Conservation (phyloP, 495 filamentous ascomycete genomes). For the Trichoderma orchidacearum region DNA sequence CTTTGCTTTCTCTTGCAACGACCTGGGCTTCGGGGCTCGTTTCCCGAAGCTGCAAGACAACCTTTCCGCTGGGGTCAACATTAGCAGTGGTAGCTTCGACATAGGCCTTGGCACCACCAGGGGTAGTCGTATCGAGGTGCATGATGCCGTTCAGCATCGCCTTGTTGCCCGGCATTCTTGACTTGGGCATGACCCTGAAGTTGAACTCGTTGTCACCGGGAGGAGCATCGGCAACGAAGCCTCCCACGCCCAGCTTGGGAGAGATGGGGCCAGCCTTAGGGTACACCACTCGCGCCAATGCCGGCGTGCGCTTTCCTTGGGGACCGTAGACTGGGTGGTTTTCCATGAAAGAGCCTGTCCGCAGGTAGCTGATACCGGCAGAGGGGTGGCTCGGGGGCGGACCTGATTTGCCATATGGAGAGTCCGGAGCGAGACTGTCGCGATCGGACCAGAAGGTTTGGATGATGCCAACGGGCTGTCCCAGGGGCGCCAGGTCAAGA, state of each 20-base stretch:
- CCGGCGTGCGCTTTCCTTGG: slow-evolving; percentile 43
- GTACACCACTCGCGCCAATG: slow-evolving; percentile 54
- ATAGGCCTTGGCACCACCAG: slow-evolving; percentile 55
- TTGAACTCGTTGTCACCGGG: slow-evolving; percentile 16
- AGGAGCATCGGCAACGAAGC: slow-evolving; percentile 25
- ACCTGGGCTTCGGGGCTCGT: slow-evolving; percentile 29
- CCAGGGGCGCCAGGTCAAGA: slow-evolving; percentile 37
- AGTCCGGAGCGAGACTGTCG: slow-evolving; percentile 9
- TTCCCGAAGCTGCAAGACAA: slow-evolving; percentile 34
- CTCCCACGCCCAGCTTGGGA: slow-evolving; percentile 30
- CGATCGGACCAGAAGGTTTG: slow-evolving; percentile 2
- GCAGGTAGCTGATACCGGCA: slow-evolving; percentile 74
- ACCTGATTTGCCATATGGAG: slow-evolving; percentile 42
- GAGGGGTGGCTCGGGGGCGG: slow-evolving; percentile 84
- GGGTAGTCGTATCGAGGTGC: slow-evolving; percentile 41
- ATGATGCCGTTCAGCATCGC: slow-evolving; percentile 19
- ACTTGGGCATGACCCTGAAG: background rate
- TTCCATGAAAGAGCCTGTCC: slow-evolving; percentile 50
- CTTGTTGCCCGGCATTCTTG: background rate
- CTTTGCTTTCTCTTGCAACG: slow-evolving; percentile 35
- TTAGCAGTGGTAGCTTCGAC: slow-evolving; percentile 41
- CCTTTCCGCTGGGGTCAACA: slow-evolving; percentile 45
- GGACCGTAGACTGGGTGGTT: slow-evolving; percentile 83
- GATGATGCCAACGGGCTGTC: slow-evolving; percentile 6
- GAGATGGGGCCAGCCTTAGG: background rate